These are phyloP conservation scores for Salvia splendens DNA, from an alignment of 257 asterid genomes.

Conservation along the genomic window DNA sequence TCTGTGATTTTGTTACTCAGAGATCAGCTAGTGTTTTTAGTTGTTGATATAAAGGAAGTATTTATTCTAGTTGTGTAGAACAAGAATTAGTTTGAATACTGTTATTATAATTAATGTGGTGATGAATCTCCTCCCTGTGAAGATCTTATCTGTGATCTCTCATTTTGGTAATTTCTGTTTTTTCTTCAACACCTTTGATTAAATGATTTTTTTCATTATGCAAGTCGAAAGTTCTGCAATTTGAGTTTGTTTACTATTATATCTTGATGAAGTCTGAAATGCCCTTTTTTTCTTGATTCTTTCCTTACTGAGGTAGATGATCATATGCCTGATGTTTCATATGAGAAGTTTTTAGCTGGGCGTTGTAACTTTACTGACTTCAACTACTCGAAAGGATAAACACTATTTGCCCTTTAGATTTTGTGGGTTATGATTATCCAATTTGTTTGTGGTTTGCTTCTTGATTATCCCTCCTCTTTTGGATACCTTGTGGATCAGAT, in stretches of 20 bases:
- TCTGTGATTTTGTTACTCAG: conserved; percentile 10
- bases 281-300: neutral
- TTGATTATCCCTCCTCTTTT: neutral
- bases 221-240: conserved; percentile 8
- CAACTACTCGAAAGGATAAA: neutral
- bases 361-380: neutral
- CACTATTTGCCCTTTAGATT: neutral
- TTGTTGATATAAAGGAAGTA: neutral
- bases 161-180: neutral
- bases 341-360: neutral
- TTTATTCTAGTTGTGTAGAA: neutral
- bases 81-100: neutral
- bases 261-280: no score
- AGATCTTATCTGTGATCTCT: conserved; percentile 12
- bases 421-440: neutral
- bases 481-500: neutral
- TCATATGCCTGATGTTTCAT: conserved; percentile 3
- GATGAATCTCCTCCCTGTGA: neutral
- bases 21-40: neutral
- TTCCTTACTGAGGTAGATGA: neutral
- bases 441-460: conserved; percentile 13
- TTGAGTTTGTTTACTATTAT: conserved; percentile 8
- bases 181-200: neutral
- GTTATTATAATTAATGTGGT: conserved; percentile 1
- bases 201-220: neutral